These are phyloP conservation scores for Nepenthes alata DNA, from an alignment of 179 eudicot genomes.

Conservation along the genomic window DNA sequence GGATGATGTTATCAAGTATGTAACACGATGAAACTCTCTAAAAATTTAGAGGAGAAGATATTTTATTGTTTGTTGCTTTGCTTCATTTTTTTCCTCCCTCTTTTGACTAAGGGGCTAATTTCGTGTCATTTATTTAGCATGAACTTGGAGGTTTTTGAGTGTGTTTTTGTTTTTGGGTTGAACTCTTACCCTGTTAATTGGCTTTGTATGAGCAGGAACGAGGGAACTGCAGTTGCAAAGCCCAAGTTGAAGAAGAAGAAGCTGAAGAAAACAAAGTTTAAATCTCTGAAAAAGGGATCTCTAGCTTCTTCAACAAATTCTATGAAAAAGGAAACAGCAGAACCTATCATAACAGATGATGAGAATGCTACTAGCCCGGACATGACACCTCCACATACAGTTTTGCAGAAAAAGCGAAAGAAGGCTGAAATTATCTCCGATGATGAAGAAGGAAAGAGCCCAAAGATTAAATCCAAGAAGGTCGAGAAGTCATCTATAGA, in stretches of 20 bases:
- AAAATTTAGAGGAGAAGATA: not conserved
- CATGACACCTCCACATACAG: conserved; percentile 18
- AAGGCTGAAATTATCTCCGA: conserved; percentile 20
- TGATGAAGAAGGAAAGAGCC: conserved; percentile 27
- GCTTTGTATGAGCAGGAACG: conserved; percentile 35
- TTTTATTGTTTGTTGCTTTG: not conserved
- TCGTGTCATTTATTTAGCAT: no score
- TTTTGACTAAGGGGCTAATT: not conserved
- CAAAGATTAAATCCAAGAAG: conserved; percentile 48
- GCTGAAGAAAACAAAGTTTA: conserved; percentile 76
- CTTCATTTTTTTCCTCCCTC: not conserved
- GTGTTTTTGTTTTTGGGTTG: conserved; percentile 5
- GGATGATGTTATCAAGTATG: conserved; percentile 45
- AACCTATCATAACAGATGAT: conserved; percentile 38
- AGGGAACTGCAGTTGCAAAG: conserved; percentile 28
- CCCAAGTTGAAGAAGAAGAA: conserved; percentile 74
- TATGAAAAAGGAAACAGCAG: conserved; percentile 31
- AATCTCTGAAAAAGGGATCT: conserved; percentile 71
- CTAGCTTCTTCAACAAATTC: conserved; percentile 37
- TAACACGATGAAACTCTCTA: not conserved
- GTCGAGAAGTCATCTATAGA: conserved; percentile 45
- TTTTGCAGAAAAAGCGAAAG: conserved; percentile 58
- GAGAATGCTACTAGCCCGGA: conserved; percentile 32
- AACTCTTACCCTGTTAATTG: conserved; percentile 3
- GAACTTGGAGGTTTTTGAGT: no score